phyloP scores from a whole-genome alignment of 2,329 filamentous ascomycete genomes.

The Aureobasidium pullulans region DNA sequence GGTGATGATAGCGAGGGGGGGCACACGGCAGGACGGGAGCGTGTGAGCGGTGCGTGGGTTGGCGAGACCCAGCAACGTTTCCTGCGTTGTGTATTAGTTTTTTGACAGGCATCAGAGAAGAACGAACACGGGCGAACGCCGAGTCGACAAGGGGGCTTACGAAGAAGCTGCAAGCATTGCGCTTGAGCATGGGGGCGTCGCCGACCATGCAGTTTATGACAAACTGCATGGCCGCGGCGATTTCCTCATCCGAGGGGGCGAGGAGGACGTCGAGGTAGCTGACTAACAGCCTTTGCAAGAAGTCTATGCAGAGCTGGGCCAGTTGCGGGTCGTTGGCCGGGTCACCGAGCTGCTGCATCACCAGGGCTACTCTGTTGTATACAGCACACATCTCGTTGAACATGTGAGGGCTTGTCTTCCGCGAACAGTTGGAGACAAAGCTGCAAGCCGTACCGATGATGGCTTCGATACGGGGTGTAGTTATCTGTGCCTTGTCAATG shows the following conservation, averaged over 20 bases:
- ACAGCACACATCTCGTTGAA: slow-evolving; percentile 45
- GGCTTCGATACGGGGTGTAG: slow-evolving; percentile 60
- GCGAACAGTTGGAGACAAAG: slow-evolving; percentile 46
- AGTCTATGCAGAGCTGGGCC: slow-evolving; percentile 65
- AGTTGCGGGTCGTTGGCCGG: slow-evolving; percentile 63
- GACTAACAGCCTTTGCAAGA: slow-evolving; percentile 57
- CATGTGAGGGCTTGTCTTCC: slow-evolving; percentile 32
- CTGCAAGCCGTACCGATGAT: slow-evolving; percentile 66
- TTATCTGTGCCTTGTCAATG: slow-evolving; percentile 45
- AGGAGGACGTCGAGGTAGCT: slow-evolving; percentile 58
- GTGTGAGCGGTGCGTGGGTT: slow-evolving; percentile 21
- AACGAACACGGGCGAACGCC: not conserved
- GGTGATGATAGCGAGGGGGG: slow-evolving; percentile 37
- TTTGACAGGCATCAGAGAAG: not conserved
- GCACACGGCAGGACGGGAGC: slow-evolving; percentile 21
- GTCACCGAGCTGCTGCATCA: slow-evolving; percentile 56
- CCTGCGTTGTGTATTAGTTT: slow-evolving; percentile 19
- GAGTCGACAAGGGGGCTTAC: slow-evolving; percentile 22
- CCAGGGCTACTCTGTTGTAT: slow-evolving; percentile 54
- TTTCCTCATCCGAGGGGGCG: slow-evolving; percentile 47
- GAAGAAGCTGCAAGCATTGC: slow-evolving; percentile 69
- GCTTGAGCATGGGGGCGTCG: slow-evolving; percentile 68
- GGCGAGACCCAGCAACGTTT: slow-evolving; percentile 15
- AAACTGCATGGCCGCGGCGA: slow-evolving; percentile 65
- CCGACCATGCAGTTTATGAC: slow-evolving; percentile 62